Base-by-base conservation (phyloP, 2,329 filamentous ascomycete species). In the Clonostachys rosea region DNA sequence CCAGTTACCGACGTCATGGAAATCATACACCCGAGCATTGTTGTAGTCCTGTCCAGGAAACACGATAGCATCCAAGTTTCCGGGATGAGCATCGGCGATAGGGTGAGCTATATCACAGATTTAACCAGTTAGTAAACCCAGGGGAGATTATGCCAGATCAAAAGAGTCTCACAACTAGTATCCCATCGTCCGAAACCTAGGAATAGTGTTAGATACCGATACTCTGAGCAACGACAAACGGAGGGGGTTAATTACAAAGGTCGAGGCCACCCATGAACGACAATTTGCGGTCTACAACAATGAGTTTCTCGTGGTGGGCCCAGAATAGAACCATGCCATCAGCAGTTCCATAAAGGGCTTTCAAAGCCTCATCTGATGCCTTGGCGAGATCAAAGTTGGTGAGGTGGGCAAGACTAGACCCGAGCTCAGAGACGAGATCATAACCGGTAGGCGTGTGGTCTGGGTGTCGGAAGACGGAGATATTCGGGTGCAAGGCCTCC, bases 21-120 rank as follows among this genome's bases (percentile, higher is more conserved):
- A 92, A 64, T 94, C 91, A 61, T 87, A 87, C 34, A 95, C 83
- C 45, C 84, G 77, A 20, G 90, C 89, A 56, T 96, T 95, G 69
- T 96, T 96, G 71, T 89, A 96, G 58, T 96, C 91, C 61, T 96
- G 91, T 1, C 91, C 91, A 0, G 90, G 89, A 64, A 92, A 96
- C 11, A 96, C 66, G 40, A 89, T 89, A 24, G 79, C 72, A 49
- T 89, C 81, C 20, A 95, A 62, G 62, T 95, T 80, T 4, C 81
- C 81, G 0, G 90, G 89, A 60, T 96, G 91, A 13, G 84, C 84
- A 65, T 95, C 90, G 5, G 90, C 81, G 52, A 96, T 90, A 2
- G 87, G 81, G 62, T 96, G 91, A 49, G 68, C 74, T 75, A 49
- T 49, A 42, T 34, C 34, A 10, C 24, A 30, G 24, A 10, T 30